Percentiles rank a stretch among this genome's conserved stretches.
phyloP scores from a whole-genome alignment of 306 rosid genomes.

The Castanea mollissima region DNA sequence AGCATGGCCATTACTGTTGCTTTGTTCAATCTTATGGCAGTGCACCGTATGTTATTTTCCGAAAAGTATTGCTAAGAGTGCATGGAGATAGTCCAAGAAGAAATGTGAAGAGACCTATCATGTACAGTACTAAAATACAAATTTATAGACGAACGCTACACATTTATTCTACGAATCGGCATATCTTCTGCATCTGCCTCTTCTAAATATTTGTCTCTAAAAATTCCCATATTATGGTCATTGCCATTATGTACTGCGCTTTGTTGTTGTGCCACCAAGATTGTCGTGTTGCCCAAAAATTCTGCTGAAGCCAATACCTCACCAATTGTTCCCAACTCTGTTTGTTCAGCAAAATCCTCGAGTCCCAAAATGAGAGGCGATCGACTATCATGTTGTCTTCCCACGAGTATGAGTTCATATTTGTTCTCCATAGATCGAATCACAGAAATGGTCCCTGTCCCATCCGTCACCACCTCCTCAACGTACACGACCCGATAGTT shows the following conservation, averaged over 20 bases:
- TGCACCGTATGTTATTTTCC: no score
- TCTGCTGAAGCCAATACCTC: constrained; percentile 26
- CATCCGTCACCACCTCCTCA: constrained; percentile 33
- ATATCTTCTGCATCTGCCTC: constrained; percentile 12
- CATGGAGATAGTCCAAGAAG: background rate
- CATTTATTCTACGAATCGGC: background rate
- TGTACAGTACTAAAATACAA: no score
- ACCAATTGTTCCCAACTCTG: constrained; percentile 32
- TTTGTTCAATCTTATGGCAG: no score
- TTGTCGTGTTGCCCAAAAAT: constrained; percentile 22
- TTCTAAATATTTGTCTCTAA: background rate
- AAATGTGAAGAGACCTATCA: background rate
- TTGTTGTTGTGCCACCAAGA: constrained; percentile 38
- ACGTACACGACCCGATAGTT: constrained; percentile 23
- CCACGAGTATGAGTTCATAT: constrained; percentile 35
- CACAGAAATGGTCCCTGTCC: constrained; percentile 25
- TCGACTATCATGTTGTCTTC: constrained; percentile 16
- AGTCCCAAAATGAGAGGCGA: constrained; percentile 23
- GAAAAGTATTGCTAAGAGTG: no score
- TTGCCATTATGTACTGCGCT: background rate
- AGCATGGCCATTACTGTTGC: no score
- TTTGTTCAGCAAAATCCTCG: constrained; percentile 1
- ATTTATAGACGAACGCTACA: no score
- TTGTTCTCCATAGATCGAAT: constrained; percentile 23
- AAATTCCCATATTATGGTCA: background rate